Evolutionary conservation across 768 basidiomycete species (phyloP).

Genomic region (Rickenella mellea): DNA sequence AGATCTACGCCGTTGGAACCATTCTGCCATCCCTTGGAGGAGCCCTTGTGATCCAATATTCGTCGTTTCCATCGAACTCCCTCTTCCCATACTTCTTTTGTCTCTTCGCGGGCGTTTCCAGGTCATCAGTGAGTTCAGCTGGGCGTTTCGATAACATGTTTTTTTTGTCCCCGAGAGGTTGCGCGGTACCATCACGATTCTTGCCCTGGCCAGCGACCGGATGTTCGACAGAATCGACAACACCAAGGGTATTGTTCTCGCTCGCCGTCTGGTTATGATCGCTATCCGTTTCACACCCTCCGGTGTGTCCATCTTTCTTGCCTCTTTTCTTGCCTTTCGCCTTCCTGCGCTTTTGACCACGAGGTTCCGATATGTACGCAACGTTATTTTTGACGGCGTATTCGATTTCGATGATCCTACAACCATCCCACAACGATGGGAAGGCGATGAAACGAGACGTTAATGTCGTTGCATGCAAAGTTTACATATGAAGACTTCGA

Average conservation of each 20-base stretch:
- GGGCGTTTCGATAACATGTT: neutral
- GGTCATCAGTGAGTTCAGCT: neutral
- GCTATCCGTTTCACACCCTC: conserved; percentile 2
- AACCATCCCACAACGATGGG: neutral
- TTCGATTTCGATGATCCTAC: conserved; percentile 76
- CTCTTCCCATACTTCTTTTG: neutral
- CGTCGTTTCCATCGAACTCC: neutral
- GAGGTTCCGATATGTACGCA: conserved; percentile 49
- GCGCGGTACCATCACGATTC: neutral
- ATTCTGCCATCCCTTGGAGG: neutral
- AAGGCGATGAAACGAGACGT: neutral
- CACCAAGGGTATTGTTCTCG: neutral
- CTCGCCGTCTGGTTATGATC: neutral
- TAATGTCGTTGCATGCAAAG: too few relatives aligned
- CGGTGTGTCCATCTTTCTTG: conserved; percentile 20
- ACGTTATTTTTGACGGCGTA: conserved; percentile 60
- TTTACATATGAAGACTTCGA: conserved; percentile 56
- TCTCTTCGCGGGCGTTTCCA: neutral
- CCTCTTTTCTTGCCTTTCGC: too few relatives aligned
- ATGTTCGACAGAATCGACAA: neutral
- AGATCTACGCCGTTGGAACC: too few relatives aligned
- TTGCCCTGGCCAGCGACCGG: neutral
- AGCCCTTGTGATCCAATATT: neutral
- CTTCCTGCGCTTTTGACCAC: conserved; percentile 38
- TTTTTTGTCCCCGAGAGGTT: neutral